Percentiles rank a stretch among this genome's conserved stretches.
Evolutionary conservation across 352 stramenopile species (phyloP).

Genomic region (Phytophthora boehmeriae): DNA sequence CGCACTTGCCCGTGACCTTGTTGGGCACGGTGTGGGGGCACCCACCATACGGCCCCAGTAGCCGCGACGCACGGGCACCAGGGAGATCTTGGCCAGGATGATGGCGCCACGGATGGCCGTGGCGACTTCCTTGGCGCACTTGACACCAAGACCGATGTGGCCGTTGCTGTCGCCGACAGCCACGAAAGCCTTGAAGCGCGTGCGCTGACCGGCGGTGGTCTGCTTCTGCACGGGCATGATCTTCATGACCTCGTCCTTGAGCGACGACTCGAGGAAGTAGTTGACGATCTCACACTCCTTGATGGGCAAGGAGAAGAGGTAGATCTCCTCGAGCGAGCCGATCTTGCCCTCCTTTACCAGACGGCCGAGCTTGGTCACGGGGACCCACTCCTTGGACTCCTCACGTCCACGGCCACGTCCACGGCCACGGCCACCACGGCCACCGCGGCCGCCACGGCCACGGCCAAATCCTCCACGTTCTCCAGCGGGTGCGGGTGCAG

Average conservation of each 20-base stretch:
- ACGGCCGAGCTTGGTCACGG: conserved; percentile 99
- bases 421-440: conserved; percentile 85
- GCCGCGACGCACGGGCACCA: conserved; percentile 98
- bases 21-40: conserved; percentile 97
- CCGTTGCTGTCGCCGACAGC: conserved; percentile 98
- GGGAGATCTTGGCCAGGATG: conserved; percentile 98
- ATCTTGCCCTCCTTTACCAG: conserved; percentile 99
- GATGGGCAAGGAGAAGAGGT: conserved; percentile 99
- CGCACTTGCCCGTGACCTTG: conserved; percentile 99
- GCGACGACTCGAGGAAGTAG: conserved; percentile 97
- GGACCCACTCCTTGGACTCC: conserved; percentile 97
- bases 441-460: conserved; percentile 84
- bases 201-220: conserved; percentile 99
- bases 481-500: conserved; percentile 63
- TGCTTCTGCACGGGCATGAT: conserved; percentile 99
- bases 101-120: conserved; percentile 99
- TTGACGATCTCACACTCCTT: conserved; percentile 99
- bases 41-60: conserved; percentile 98
- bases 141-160: conserved; percentile 99
- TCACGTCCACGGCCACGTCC: conserved; percentile 89
- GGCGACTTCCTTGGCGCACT: conserved; percentile 99
- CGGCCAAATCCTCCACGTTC: conserved; percentile 94
- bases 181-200: conserved; percentile 99
- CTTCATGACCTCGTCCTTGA: conserved; percentile 99
- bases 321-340: conserved; percentile 99